phyloP scores from a whole-genome alignment of 2,329 filamentous ascomycete genomes.

The Diaporthe batatas region DNA sequence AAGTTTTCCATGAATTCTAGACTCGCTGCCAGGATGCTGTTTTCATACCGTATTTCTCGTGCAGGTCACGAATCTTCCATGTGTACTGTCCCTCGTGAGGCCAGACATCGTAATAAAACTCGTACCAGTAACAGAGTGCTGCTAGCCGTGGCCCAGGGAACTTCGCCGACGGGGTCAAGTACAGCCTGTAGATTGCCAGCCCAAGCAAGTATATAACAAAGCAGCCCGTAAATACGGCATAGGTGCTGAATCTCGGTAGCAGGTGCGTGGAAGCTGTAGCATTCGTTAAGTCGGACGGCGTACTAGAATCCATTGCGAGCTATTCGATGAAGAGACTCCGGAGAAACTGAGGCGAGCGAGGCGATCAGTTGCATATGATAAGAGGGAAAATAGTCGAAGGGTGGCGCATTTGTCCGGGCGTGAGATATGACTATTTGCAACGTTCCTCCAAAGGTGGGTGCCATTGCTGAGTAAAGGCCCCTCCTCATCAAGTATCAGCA shows the following conservation, averaged over 20 bases:
- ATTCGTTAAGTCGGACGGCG: background rate
- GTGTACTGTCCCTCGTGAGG: slow-evolving; percentile 14
- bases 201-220: background rate
- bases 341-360: background rate
- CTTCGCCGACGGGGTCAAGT: background rate
- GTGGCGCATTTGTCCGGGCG: background rate
- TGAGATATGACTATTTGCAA: too few relatives aligned
- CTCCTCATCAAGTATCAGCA: background rate
- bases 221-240: background rate
- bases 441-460: background rate
- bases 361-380: too few relatives aligned
- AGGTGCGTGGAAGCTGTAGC: background rate
- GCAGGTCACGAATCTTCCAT: slow-evolving; percentile 17
- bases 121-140: slow-evolving; percentile 5
- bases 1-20: background rate
- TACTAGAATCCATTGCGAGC: background rate
- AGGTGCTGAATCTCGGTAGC: background rate
- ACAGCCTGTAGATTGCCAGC: slow-evolving; percentile 12
- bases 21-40: too few relatives aligned
- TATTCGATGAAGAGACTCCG: background rate
- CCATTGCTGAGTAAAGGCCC: slow-evolving; percentile 11
- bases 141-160: slow-evolving; percentile 17
- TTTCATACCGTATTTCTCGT: slow-evolving; percentile 12
- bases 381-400: background rate
- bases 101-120: slow-evolving; percentile 28